These are phyloP conservation scores for Cladophialophora exuberans DNA, from an alignment of 2,329 filamentous ascomycete species.

Conservation along the genomic window DNA sequence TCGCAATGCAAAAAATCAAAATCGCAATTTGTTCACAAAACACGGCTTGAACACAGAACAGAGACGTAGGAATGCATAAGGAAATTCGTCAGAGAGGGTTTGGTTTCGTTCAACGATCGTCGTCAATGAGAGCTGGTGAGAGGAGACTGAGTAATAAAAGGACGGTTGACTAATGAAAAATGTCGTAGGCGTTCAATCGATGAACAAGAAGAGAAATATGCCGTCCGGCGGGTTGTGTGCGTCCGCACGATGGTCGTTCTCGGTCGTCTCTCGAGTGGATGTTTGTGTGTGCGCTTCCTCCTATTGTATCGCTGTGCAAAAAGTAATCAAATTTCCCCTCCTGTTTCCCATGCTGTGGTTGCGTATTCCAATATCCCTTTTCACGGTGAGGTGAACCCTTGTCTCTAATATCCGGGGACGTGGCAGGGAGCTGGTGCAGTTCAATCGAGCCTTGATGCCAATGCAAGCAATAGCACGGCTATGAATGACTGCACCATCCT, in stretches of 20 bases:
- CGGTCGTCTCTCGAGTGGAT: constrained; percentile 5
- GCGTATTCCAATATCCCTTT: constrained; percentile 10
- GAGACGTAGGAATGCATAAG: constrained; percentile 10
- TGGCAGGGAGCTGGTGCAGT: neutral
- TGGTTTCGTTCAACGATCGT: constrained; percentile 19
- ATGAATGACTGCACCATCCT: neutral
- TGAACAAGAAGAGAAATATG: constrained; percentile 12
- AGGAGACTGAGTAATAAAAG: constrained; percentile 4
- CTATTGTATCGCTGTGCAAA: constrained; percentile 7
- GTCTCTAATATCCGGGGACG: constrained; percentile 1
- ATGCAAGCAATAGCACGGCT: constrained; percentile 1
- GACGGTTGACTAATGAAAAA: neutral
- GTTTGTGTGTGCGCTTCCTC: no score
- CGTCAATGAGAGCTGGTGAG: constrained; percentile 5
- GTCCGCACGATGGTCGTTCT: constrained; percentile 14
- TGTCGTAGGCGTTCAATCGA: constrained; percentile 5
- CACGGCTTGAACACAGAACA: constrained; percentile 4
- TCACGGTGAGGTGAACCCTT: constrained; percentile 17
- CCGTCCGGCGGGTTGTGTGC: constrained; percentile 11
- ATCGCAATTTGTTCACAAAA: constrained; percentile 19
- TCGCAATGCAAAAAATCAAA: constrained; percentile 6
- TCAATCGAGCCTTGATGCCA: neutral
- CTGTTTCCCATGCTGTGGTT: constrained; percentile 7
- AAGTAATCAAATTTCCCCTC: constrained; percentile 16
- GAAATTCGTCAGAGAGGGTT: constrained; percentile 20